Evolutionary conservation across 2,329 filamentous ascomycete genomes (phyloP), one percentile per base, ranked within the genome.

Genomic region (Paraconiothyrium sp.): DNA sequence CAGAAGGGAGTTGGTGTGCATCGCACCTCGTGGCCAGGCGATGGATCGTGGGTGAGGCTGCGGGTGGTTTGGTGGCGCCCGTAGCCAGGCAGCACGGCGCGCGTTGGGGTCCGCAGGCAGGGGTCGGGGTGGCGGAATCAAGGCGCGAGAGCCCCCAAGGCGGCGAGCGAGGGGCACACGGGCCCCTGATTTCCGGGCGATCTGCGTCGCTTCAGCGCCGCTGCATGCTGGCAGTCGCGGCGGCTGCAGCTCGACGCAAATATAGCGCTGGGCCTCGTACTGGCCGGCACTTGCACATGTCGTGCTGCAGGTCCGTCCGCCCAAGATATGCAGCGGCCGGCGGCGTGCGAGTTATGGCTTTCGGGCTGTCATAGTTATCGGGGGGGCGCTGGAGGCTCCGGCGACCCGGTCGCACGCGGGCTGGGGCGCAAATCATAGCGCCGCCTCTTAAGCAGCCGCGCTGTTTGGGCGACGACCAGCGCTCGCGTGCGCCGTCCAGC

Each of bases 341-440:
- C 63, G 68, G 68, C 64, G 67, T 8, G 66, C 67, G 48, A 63
- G 58, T 72, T 68, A 70, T 67, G 69, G 67, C 61, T 68, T 69
- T 67, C 59, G 41, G 50, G 48, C 60, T 72, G 72, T 75, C 71
- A 74, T 73, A 69, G 72, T 63, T 69, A 67, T 68, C 62, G 60
- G 41, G 60, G 22, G 13, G 67, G 69, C 69, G 66, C 68, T 70
- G 67, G 62, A 57, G 58, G 58, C 63, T 70, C 71, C 68, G 72
- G 64, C 59, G 64, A 68, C 70, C 70, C 64, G 74, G 68, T 71
- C 68, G 69, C 67, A 67, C 67, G 57, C 57, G 65, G 59, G 67
- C 68, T 67, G 64, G 64, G 34, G 22, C 64, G 70, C 68, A 76
- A 73, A 74, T 75, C 72, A 73, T 71, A 70, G 59, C 60, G 67